These are phyloP conservation scores for Wickerhamiella galacta DNA, from an alignment of 805 yeast species.

Conservation along the genomic window DNA sequence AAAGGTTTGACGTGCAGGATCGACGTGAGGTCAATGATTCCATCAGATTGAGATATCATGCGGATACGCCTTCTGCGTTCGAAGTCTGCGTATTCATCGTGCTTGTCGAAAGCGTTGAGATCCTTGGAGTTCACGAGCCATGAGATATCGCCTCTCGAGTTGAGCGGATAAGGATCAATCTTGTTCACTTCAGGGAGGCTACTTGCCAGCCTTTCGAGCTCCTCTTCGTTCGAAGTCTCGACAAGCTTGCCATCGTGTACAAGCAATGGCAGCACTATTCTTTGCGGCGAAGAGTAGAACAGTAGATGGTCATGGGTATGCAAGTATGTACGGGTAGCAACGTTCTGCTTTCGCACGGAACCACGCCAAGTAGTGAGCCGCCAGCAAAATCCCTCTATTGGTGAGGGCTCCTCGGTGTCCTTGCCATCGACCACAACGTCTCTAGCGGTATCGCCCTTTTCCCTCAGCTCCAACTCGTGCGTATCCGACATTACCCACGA, in stretches of 20 bases:
- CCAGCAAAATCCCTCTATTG: constrained; percentile 69
- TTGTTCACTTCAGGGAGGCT: constrained; percentile 27
- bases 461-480: constrained; percentile 47
- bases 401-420: constrained; percentile 38
- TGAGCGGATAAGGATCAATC: constrained; percentile 39
- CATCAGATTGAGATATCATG: constrained; percentile 39
- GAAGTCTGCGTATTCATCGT: constrained; percentile 43
- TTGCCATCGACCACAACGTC: constrained; percentile 13
- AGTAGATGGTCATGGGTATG: constrained; percentile 45
- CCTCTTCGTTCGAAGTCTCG: constrained; percentile 8
- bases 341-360: constrained; percentile 21
- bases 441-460: constrained; percentile 16
- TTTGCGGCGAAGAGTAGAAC: constrained; percentile 36
- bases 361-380: constrained; percentile 39
- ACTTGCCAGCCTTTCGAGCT: constrained; percentile 19
- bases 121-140: constrained; percentile 37
- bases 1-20: constrained; percentile 32
- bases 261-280: constrained; percentile 39
- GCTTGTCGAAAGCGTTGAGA: constrained; percentile 26
- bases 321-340: constrained; percentile 43
- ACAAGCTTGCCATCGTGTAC: constrained; percentile 14
- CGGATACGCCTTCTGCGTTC: constrained; percentile 49
- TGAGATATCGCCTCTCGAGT: constrained; percentile 32
- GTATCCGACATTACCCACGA: constrained; percentile 29
- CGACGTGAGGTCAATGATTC: constrained; percentile 41